These are phyloP conservation scores for Leccinellum rugosiceps DNA, from an alignment of 768 basidiomycete species.

Conservation along the genomic window DNA sequence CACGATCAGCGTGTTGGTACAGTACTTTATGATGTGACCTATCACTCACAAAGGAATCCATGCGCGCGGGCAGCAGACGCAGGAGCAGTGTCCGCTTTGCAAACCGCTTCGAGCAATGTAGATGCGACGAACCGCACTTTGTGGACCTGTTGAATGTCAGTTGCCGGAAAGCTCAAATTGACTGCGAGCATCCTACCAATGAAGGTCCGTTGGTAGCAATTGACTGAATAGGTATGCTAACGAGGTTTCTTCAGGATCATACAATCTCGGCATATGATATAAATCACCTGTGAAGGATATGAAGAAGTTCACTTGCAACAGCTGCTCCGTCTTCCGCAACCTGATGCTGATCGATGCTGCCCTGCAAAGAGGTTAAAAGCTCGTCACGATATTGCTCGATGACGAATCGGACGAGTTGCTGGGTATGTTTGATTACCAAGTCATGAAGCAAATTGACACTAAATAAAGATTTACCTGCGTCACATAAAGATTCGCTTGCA, in stretches of 20 bases:
- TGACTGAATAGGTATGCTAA: slow-evolving; percentile 87
- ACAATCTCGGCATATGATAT: not conserved
- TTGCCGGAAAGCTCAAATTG: not conserved
- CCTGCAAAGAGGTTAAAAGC: slow-evolving; percentile 65
- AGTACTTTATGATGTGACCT: not conserved
- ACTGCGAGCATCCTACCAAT: slow-evolving; percentile 41
- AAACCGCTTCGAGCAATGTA: slow-evolving; percentile 79
- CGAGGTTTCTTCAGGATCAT: slow-evolving; percentile 3
- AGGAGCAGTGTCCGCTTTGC: slow-evolving; percentile 76
- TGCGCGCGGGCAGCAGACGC: slow-evolving; percentile 82
- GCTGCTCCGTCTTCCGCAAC: slow-evolving; percentile 75
- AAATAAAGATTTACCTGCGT: slow-evolving; percentile 61
- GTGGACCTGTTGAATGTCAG: slow-evolving; percentile 54
- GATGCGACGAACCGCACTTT: slow-evolving; percentile 95
- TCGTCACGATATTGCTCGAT: slow-evolving; percentile 92
- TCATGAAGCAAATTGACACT: not conserved
- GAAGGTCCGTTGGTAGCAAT: slow-evolving; percentile 88
- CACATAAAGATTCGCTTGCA: slow-evolving; percentile 90
- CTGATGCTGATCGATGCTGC: slow-evolving; percentile 58
- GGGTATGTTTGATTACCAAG: not conserved
- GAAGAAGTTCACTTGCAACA: slow-evolving; percentile 83
- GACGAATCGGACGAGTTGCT: slow-evolving; percentile 94
- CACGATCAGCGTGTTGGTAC: slow-evolving; percentile 3
- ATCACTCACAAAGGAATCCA: slow-evolving; percentile 71
- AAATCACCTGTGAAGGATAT: slow-evolving; percentile 73